Conservation (phyloP, 1,284 basidiomycete species). For the Microbotryomycetes sp. region DNA sequence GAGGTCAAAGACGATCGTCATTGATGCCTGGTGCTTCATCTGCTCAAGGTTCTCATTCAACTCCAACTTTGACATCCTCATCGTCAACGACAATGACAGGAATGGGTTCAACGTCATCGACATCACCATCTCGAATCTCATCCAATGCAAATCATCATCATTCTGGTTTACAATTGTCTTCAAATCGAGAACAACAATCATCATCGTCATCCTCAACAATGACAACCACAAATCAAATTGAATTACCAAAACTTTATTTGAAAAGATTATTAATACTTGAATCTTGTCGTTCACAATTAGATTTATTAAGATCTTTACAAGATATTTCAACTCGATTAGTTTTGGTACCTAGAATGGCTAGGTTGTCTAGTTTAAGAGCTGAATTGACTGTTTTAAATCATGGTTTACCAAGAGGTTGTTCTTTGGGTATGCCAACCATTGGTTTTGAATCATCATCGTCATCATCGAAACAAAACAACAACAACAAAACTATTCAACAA, state of each 20-base stretch:
- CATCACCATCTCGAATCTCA: background rate
- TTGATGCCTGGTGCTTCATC: background rate
- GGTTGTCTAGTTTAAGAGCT: conserved; percentile 88
- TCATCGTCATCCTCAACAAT: too few relatives aligned
- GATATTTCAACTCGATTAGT: conserved; percentile 88
- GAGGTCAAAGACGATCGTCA: background rate
- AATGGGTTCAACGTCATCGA: background rate
- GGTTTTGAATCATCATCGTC: background rate
- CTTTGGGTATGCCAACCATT: conserved; percentile 35
- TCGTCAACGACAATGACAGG: too few relatives aligned
- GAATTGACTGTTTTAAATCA: conserved; percentile 95
- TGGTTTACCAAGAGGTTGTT: conserved; percentile 61
- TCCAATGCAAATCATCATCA: too few relatives aligned
- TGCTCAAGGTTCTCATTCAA: background rate
- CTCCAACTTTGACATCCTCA: background rate
- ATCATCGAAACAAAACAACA: background rate
- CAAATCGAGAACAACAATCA: too few relatives aligned
- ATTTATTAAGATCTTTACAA: conserved; percentile 82
- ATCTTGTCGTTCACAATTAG: conserved; percentile 87
- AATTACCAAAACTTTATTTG: conserved; percentile 53
- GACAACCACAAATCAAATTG: too few relatives aligned
- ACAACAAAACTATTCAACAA: background rate
- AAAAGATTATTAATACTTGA: conserved; percentile 68
- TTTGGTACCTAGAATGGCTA: conserved; percentile 86
- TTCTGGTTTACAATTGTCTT: too few relatives aligned